phyloP scores from a whole-genome alignment of 208 protist genomes.

The Crithidia brevicula region DNA sequence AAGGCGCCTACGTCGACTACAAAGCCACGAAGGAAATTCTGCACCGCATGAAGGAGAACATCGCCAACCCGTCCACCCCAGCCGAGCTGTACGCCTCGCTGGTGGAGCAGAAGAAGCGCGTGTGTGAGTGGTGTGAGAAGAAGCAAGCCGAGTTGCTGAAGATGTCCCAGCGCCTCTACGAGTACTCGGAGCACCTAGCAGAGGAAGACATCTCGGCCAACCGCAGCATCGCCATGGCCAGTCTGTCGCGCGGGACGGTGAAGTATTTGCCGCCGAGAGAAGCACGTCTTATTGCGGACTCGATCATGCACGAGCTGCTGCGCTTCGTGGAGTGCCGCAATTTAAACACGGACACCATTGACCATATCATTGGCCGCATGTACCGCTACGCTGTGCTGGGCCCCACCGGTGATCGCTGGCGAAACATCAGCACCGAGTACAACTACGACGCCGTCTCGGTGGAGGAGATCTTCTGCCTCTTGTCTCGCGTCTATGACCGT shows the following conservation, averaged over 20 bases:
- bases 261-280: constrained; percentile 53
- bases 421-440: constrained; percentile 66
- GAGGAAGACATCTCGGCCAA: constrained; percentile 58
- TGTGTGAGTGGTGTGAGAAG: constrained; percentile 74
- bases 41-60: constrained; percentile 87
- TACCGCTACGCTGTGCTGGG: constrained; percentile 88
- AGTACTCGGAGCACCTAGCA: constrained; percentile 53
- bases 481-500: constrained; percentile 80
- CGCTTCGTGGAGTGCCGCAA: constrained; percentile 87
- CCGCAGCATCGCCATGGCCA: constrained; percentile 39
- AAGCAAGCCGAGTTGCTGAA: constrained; percentile 70
- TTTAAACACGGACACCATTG: constrained; percentile 86
- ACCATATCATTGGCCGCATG: constrained; percentile 87
- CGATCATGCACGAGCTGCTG: constrained; percentile 79
- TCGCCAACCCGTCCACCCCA: constrained; percentile 79
- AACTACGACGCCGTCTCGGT: constrained; percentile 66
- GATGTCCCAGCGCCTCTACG: constrained; percentile 66
- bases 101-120: constrained; percentile 65
- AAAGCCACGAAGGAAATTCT: constrained; percentile 88
- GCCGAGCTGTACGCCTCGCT: constrained; percentile 81
- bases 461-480: constrained; percentile 74
- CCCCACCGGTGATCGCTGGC: constrained; percentile 81
- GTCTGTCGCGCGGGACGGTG: background rate
- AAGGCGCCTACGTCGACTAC: constrained; percentile 87
- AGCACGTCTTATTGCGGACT: constrained; percentile 70